phyloP scores from a whole-genome alignment of 345 rosid genomes.

The Hypericum perforatum region DNA sequence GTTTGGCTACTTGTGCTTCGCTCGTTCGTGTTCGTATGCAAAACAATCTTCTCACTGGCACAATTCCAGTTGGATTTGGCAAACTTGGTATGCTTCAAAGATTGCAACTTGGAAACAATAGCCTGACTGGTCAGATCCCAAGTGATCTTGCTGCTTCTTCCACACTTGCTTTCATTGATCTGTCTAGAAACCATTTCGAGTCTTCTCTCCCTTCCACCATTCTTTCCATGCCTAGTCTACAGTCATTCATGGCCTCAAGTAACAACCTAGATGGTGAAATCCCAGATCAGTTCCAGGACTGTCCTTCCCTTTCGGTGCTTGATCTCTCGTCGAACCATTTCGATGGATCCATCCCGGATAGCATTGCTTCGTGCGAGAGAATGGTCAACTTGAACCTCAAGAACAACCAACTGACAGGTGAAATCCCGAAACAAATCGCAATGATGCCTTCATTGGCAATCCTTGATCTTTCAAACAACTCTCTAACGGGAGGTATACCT shows the following conservation, averaged over 20 bases:
- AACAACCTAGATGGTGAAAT: slow-evolving; percentile 64
- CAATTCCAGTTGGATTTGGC: slow-evolving; percentile 75
- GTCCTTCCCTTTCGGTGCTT: slow-evolving; percentile 69
- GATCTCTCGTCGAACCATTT: slow-evolving; percentile 77
- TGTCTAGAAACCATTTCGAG: slow-evolving; percentile 52
- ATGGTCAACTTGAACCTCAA: slow-evolving; percentile 59
- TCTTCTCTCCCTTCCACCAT: slow-evolving; percentile 70
- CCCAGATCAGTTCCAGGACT: slow-evolving; percentile 86
- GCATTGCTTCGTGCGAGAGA: slow-evolving; percentile 80
- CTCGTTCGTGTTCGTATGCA: slow-evolving; percentile 87
- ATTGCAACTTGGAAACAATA: slow-evolving; percentile 68
- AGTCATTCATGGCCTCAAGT: slow-evolving; percentile 49
- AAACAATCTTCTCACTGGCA: slow-evolving; percentile 59
- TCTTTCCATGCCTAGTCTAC: slow-evolving; percentile 67
- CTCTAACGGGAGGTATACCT: slow-evolving; percentile 64
- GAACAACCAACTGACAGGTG: slow-evolving; percentile 54
- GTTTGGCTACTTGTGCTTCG: slow-evolving; percentile 45
- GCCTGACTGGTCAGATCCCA: slow-evolving; percentile 66
- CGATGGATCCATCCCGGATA: slow-evolving; percentile 59
- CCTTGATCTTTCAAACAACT: slow-evolving; percentile 82
- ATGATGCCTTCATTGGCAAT: slow-evolving; percentile 78
- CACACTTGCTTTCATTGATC: slow-evolving; percentile 81
- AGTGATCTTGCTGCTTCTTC: slow-evolving; percentile 51
- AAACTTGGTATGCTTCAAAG: slow-evolving; percentile 72
- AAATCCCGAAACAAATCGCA: slow-evolving; percentile 55